Conservation (phyloP, 805 yeast genomes). For the Starmerella bombi region DNA sequence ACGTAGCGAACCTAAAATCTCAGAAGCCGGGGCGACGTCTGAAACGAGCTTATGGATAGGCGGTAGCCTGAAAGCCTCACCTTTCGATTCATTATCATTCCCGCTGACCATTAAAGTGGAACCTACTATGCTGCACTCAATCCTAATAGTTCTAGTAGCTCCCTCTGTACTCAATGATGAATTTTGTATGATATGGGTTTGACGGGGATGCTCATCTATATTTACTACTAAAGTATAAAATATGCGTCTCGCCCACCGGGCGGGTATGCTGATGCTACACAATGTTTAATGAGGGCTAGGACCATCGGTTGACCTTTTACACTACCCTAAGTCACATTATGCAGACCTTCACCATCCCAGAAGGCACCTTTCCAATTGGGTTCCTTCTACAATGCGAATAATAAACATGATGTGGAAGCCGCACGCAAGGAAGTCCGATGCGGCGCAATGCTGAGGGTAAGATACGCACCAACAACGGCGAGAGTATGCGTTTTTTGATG, state of each 20-base stretch:
- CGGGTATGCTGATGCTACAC: constrained; percentile 1
- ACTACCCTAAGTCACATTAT: neutral
- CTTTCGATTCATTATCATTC: neutral
- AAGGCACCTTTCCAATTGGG: no score
- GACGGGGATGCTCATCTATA: neutral
- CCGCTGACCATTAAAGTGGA: neutral
- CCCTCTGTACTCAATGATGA: neutral
- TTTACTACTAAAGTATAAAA: neutral
- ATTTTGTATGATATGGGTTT: neutral
- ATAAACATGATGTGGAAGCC: no score
- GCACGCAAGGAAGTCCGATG: constrained; percentile 8
- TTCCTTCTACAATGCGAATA: no score
- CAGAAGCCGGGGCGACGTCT: constrained; percentile 18
- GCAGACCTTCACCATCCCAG: neutral
- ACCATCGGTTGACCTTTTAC: neutral
- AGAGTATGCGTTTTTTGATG: no score
- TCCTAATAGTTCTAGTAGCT: no score
- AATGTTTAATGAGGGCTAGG: neutral
- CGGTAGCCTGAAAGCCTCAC: constrained; percentile 14
- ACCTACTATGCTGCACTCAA: neutral
- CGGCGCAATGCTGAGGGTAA: constrained; percentile 1
- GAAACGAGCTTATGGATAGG: constrained; percentile 20
- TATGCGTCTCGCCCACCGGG: constrained; percentile 18
- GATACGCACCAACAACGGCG: no score
- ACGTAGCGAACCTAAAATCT: constrained; percentile 11